These are phyloP conservation scores for Chloromonas sp. DNA, from an alignment of 163 green algal species.

Conservation along the genomic window DNA sequence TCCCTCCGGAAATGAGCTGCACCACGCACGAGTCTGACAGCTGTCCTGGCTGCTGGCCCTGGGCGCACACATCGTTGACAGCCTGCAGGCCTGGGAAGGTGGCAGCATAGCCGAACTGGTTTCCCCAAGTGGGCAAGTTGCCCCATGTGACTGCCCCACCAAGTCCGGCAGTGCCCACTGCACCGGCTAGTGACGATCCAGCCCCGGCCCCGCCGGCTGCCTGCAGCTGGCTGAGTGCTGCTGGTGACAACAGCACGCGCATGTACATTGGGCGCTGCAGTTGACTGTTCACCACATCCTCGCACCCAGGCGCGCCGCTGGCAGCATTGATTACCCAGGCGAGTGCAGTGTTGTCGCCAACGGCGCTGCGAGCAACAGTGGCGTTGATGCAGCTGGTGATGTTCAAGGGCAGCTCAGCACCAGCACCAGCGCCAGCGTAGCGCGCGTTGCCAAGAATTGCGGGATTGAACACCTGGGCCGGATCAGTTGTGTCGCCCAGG, in stretches of 20 bases:
- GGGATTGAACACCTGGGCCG: not conserved
- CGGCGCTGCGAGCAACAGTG: not conserved
- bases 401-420: not conserved
- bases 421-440: not conserved
- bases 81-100: not conserved
- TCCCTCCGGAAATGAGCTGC: not conserved
- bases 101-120: not conserved
- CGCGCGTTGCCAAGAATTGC: not conserved
- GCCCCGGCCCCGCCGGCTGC: not conserved
- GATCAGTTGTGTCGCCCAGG: not conserved
- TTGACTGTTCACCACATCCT: not conserved
- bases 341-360: not conserved
- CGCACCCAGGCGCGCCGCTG: not conserved
- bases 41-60: not conserved
- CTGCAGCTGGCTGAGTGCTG: not conserved
- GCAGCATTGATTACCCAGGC: not conserved
- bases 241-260: not conserved
- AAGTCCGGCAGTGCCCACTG: not conserved
- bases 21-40: conserved; percentile 2
- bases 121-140: not conserved
- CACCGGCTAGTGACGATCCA: not conserved
- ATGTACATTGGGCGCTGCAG: not conserved
- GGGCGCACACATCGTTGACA: conserved; percentile 1
- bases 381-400: not conserved
- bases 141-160: conserved; percentile 4